Conservation (phyloP, 441 rosid species). For the Omphalea diandra region DNA sequence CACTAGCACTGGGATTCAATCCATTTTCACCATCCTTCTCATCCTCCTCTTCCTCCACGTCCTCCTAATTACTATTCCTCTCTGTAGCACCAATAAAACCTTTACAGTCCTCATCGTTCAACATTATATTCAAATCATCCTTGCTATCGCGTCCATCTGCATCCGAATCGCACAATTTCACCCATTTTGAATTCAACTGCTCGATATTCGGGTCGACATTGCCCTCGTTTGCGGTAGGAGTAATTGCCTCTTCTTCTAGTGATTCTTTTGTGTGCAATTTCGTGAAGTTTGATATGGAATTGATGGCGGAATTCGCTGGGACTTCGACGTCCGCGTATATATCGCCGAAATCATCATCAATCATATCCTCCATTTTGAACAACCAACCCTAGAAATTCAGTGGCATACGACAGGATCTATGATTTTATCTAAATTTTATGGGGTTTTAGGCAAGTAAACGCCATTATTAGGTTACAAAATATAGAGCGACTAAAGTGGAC, state of each 20-base stretch:
- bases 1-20: slow-evolving; percentile 21
- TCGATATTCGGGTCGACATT: too few species aligned
- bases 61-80: slow-evolving; percentile 17
- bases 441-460: neutral
- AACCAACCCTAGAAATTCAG: neutral
- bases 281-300: slow-evolving; percentile 18
- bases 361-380: slow-evolving; percentile 39
- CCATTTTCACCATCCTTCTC: slow-evolving; percentile 22
- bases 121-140: slow-evolving; percentile 61
- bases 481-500: neutral
- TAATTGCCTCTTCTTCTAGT: slow-evolving; percentile 17
- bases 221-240: neutral
- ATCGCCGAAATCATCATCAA: slow-evolving; percentile 66
- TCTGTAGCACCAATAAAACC: slow-evolving; percentile 18
- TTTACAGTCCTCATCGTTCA: slow-evolving; percentile 54
- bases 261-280: slow-evolving; percentile 5
- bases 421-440: neutral
- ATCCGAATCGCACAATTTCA: slow-evolving; percentile 23
- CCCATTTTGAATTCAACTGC: slow-evolving; percentile 12
- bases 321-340: slow-evolving; percentile 50
- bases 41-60: slow-evolving; percentile 18
- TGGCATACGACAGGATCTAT: too few species aligned
- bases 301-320: slow-evolving; percentile 34
- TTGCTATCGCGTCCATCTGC: slow-evolving; percentile 58
- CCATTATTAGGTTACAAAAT: slow-evolving; percentile 28